These are phyloP conservation scores for Phalaenopsis aphrodite DNA, from an alignment of 106 monocot genomes.

Conservation along the genomic window DNA sequence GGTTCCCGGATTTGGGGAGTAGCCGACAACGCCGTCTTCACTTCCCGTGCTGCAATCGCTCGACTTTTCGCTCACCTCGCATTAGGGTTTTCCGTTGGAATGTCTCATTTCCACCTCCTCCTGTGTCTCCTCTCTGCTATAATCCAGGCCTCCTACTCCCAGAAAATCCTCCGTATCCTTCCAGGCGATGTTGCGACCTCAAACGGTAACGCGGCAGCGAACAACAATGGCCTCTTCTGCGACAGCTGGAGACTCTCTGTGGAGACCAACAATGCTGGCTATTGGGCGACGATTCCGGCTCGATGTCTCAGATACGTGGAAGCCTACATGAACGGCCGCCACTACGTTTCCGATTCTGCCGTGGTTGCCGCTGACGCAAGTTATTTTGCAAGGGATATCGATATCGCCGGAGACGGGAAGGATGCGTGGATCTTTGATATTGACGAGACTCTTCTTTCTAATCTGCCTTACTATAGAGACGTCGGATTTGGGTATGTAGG, in stretches of 20 bases:
- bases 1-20: no score
- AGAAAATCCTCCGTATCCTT: constrained; percentile 16
- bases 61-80: neutral
- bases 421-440: constrained; percentile 73
- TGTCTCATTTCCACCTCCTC: neutral
- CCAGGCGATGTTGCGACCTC: neutral
- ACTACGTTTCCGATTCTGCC: constrained; percentile 44
- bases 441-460: constrained; percentile 74
- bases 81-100: neutral
- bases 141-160: neutral
- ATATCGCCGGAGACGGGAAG: constrained; percentile 33
- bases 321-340: constrained; percentile 44
- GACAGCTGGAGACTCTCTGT: constrained; percentile 67
- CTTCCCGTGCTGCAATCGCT: no score
- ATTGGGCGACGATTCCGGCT: constrained; percentile 39
- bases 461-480: constrained; percentile 54
- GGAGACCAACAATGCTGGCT: constrained; percentile 62
- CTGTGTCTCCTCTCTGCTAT: constrained; percentile 8
- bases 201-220: neutral
- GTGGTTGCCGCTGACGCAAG: constrained; percentile 35
- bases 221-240: constrained; percentile 25
- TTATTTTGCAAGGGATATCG: constrained; percentile 27
- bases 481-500: constrained; percentile 25
- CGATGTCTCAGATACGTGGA: constrained; percentile 36
- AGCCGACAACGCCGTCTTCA: no score